Percentiles rank a stretch among this genome's conserved stretches.
phyloP scores from a whole-genome alignment of 2,329 filamentous ascomycete genomes.

The Blastomyces silverae region DNA sequence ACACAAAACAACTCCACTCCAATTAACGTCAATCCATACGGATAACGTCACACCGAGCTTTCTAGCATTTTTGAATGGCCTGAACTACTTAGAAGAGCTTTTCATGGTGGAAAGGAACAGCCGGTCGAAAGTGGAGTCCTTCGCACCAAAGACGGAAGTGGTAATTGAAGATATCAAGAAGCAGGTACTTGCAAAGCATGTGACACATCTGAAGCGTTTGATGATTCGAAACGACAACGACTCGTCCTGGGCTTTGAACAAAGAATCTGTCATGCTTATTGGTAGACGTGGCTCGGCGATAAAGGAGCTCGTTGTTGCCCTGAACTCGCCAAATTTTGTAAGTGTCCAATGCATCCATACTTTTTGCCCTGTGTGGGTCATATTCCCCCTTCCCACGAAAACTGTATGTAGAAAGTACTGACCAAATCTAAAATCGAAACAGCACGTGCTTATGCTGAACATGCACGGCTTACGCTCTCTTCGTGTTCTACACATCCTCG shows the following conservation, averaged over 20 bases:
- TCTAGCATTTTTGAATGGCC: conserved; percentile 47
- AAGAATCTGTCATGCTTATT: conserved; percentile 19
- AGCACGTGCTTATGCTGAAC: conserved; percentile 25
- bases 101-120: conserved; percentile 54
- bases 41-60: conserved; percentile 52
- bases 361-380: not conserved
- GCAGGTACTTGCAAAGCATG: conserved; percentile 53
- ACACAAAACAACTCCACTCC: conserved; percentile 47
- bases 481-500: conserved; percentile 24
- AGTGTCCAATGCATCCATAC: conserved; percentile 15
- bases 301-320: conserved; percentile 23
- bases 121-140: conserved; percentile 47
- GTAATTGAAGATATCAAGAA: conserved; percentile 55
- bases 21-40: conserved; percentile 54
- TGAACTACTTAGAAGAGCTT: conserved; percentile 52
- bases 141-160: conserved; percentile 46
- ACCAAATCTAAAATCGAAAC: not conserved
- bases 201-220: conserved; percentile 48
- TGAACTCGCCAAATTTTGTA: conserved; percentile 24
- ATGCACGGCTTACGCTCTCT: conserved; percentile 23
- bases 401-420: not conserved
- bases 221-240: conserved; percentile 55
- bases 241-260: conserved; percentile 47
- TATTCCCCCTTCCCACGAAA: not conserved
- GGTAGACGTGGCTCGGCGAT: conserved; percentile 20